These are phyloP conservation scores for Xanthoceras sorbifolium DNA, from an alignment of 345 rosid genomes.

Conservation along the genomic window DNA sequence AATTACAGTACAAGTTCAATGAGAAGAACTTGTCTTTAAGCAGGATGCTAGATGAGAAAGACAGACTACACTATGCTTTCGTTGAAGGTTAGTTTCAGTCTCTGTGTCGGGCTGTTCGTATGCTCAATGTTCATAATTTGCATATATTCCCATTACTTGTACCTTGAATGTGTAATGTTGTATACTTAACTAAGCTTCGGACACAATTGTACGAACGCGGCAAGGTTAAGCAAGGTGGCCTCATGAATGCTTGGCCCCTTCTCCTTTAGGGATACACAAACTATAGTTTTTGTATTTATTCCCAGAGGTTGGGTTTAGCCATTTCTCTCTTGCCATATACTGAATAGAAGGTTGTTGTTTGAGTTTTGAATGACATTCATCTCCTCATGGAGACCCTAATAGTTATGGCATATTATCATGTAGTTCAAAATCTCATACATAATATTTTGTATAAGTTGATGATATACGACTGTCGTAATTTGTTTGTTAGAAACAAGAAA, in stretches of 20 bases:
- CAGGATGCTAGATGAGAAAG: constrained; percentile 75
- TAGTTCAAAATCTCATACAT: neutral
- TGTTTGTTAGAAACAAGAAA: constrained; percentile 68
- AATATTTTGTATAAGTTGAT: neutral
- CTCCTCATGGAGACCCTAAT: neutral
- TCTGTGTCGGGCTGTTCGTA: neutral
- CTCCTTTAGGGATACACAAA: neutral
- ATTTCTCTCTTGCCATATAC: neutral
- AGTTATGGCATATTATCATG: neutral
- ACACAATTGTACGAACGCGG: neutral
- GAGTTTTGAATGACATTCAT: neutral
- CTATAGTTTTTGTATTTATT: neutral
- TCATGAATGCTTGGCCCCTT: neutral
- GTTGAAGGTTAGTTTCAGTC: constrained; percentile 53
- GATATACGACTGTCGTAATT: constrained; percentile 3
- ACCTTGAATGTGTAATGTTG: neutral
- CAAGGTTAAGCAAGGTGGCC: neutral
- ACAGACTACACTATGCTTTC: constrained; percentile 57
- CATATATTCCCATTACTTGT: neutral
- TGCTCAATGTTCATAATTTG: constrained; percentile 12
- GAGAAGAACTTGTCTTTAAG: constrained; percentile 60
- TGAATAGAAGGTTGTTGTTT: neutral
- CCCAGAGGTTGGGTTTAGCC: neutral
- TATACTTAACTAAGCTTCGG: neutral
- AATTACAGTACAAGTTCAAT: constrained; percentile 55